phyloP scores from a whole-genome alignment of 106 monocot genomes.

The Acorus calamus region DNA sequence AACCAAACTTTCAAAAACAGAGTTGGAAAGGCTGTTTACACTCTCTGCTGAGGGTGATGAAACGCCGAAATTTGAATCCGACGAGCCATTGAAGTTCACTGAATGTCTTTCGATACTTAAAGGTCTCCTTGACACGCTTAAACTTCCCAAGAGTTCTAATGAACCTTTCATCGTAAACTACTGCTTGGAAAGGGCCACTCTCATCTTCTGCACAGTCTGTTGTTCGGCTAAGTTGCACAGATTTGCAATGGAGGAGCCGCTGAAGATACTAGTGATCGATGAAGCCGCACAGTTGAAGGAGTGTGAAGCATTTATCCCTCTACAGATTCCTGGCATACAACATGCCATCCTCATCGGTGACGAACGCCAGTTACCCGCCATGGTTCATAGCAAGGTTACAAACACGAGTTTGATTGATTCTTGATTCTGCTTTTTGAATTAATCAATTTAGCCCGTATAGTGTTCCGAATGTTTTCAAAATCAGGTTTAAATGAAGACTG shows the following conservation, averaged over 20 bases:
- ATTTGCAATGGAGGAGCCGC: neutral
- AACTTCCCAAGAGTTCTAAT: neutral
- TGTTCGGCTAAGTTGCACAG: constrained; percentile 11
- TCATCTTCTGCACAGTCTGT: constrained; percentile 24
- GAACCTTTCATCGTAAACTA: neutral
- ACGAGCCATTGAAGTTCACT: neutral
- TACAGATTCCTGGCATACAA: constrained; percentile 15
- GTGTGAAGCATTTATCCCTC: constrained; percentile 30
- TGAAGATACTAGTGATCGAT: constrained; percentile 27
- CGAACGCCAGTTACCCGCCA: constrained; percentile 22
- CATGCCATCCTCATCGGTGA: constrained; percentile 27
- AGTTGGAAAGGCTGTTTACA: constrained; percentile 5
- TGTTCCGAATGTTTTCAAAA: no score
- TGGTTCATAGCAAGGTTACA: constrained; percentile 24
- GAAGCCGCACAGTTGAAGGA: constrained; percentile 46
- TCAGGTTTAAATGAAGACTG: no score
- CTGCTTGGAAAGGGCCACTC: constrained; percentile 6
- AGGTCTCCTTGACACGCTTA: neutral
- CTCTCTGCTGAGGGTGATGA: neutral
- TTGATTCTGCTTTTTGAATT: no score
- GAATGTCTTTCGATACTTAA: constrained; percentile 2
- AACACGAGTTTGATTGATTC: neutral
- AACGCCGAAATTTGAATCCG: no score
- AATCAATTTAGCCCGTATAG: no score
- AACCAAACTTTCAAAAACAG: no score